A percentile compares a stretch with the other conserved stretches of the same genome.
These are phyloP conservation scores for Fusarium ramigenum DNA, from an alignment of 2,329 filamentous ascomycete genomes.

Conservation along the genomic window DNA sequence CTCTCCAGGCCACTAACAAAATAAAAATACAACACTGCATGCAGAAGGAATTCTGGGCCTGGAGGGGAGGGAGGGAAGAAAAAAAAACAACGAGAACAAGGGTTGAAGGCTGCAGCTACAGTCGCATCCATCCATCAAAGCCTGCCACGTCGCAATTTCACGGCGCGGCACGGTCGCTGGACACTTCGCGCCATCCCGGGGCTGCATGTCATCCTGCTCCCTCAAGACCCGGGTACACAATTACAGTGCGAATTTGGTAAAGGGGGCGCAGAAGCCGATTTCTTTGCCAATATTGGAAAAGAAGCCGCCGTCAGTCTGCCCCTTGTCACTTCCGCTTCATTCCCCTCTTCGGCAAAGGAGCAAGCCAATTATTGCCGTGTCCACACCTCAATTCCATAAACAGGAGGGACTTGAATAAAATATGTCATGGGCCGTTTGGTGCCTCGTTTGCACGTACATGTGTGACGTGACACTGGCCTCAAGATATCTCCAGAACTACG, in stretches of 20 bases:
- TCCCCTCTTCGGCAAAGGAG: neutral
- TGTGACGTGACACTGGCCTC: neutral
- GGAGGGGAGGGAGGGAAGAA: neutral
- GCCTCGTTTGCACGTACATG: neutral
- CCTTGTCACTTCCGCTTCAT: conserved; percentile 14
- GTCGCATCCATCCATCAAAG: conserved; percentile 29
- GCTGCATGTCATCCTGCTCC: conserved; percentile 44
- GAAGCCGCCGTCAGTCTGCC: conserved; percentile 32
- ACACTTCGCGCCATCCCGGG: conserved; percentile 43
- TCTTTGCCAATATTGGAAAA: conserved; percentile 21
- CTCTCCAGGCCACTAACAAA: neutral
- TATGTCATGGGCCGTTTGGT: neutral
- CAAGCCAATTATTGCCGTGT: neutral
- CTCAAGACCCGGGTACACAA: conserved; percentile 17
- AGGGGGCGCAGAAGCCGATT: conserved; percentile 13
- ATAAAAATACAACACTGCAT: conserved; percentile 1
- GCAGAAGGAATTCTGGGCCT: conserved; percentile 4
- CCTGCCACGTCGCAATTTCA: conserved; percentile 46
- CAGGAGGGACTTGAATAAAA: neutral
- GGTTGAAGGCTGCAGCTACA: conserved; percentile 16
- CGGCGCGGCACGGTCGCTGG: conserved; percentile 42
- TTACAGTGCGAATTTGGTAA: conserved; percentile 32
- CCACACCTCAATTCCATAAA: neutral
- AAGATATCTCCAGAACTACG: neutral
- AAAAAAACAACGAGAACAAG: conserved; percentile 17